Evolutionary conservation across 2,329 filamentous ascomycete species (phyloP), one percentile per base, ranked within the genome.

Genomic region (Penicillium sp.): DNA sequence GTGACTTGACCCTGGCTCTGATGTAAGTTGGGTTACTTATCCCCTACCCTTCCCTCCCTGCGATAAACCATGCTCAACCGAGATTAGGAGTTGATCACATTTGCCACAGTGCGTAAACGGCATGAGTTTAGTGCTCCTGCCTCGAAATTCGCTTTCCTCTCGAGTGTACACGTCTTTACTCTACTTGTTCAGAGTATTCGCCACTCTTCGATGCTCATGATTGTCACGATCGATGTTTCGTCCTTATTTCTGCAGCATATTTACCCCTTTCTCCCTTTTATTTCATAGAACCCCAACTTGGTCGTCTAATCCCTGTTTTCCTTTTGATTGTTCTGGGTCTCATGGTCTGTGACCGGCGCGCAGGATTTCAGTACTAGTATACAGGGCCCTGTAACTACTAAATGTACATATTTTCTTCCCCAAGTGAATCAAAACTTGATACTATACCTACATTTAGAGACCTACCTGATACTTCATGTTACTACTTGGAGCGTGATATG

Each of bases 1-100:
- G 83, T 73, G 83, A 86, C 64, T 73, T 86, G 56, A 85, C 84
- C n/a, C 67, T 86, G 51, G 82, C 72, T 52, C 65, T 78, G 41
- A 68, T 77, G 75, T 77, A 73, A 71, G 75, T 75, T 43, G n/a
- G 20, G 37, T 14, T 4, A 31, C 47, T 25, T 22, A 33, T 44
- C 42, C 51, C 50, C 23, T 54, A n/a, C 33, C 31, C 37, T 15
- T 55, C 14, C 31, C 12, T 51, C 46, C 20, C n/a, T 20, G 33
- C n/a, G 14, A 40, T 29, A 27, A 44, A 50, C 49, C 40, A 49
- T 51, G 56, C 63, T 66, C 59, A 66, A 59, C 49, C 53, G 55
- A 51, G 57, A 60, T 29, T 59, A 66, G 63, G 63, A 66, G 63
- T 66, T 66, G 61, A 66, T 66, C 51, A 42, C 50, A 29, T 58